phyloP scores from a whole-genome alignment of 129 eudicot genomes.

The Chrysanthemum seticuspe region DNA sequence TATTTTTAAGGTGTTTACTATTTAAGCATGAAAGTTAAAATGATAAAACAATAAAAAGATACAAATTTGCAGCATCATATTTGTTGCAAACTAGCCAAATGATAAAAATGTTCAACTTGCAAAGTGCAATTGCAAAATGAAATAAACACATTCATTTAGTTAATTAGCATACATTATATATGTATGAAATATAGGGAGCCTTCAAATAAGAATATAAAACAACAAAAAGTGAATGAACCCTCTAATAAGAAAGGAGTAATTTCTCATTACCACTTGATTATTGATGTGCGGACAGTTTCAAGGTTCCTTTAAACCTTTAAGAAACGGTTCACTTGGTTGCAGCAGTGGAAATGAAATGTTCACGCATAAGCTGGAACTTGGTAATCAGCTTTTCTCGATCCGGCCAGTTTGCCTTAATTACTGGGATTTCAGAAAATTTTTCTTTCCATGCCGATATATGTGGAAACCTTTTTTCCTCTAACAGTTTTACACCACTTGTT shows the following conservation, averaged over 20 bases:
- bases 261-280: background rate
- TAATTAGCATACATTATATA: too few relatives aligned
- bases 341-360: constrained; percentile 20
- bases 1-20: too few relatives aligned
- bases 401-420: constrained; percentile 61
- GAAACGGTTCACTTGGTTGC: constrained; percentile 18
- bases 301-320: background rate
- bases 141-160: too few relatives aligned
- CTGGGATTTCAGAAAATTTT: constrained; percentile 33
- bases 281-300: background rate
- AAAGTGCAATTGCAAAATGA: too few relatives aligned
- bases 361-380: constrained; percentile 42
- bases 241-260: background rate
- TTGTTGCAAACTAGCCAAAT: too few relatives aligned
- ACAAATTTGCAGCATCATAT: too few relatives aligned
- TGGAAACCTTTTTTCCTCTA: constrained; percentile 49
- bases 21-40: too few relatives aligned
- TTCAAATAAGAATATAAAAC: background rate
- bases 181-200: too few relatives aligned
- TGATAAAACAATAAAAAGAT: too few relatives aligned
- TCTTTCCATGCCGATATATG: constrained; percentile 47
- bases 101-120: too few relatives aligned
- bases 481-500: constrained; percentile 32
- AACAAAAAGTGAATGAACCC: background rate
- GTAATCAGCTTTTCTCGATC: constrained; percentile 46